Evolutionary conservation across 2,329 filamentous ascomycete genomes (phyloP).

Genomic region (Arachnopeziza araneosa): DNA sequence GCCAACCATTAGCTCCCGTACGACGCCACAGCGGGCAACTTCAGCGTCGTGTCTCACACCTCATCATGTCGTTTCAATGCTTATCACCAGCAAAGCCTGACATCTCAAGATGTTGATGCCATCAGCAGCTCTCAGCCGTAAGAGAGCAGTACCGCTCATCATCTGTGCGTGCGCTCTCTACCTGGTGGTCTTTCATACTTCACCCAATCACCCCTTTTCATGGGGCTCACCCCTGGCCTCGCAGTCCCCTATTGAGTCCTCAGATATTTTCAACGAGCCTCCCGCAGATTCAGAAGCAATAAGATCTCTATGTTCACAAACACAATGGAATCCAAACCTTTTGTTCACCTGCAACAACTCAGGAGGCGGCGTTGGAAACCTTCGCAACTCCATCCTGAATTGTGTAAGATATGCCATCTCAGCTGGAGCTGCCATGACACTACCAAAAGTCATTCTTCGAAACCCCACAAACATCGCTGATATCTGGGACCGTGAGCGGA

Average conservation of each 20-base stretch:
- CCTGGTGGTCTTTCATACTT: neutral
- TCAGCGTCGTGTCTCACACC: neutral
- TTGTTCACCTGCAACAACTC: slow-evolving; percentile 25
- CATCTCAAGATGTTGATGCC: neutral
- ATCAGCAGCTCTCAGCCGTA: neutral
- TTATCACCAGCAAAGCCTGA: neutral
- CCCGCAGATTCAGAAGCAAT: slow-evolving; percentile 21
- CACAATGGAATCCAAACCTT: slow-evolving; percentile 23
- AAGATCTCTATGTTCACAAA: slow-evolving; percentile 17
- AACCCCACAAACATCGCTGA: slow-evolving; percentile 17
- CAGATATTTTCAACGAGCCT: slow-evolving; percentile 19
- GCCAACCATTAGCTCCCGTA: neutral
- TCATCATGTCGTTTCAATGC: neutral
- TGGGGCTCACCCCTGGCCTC: neutral
- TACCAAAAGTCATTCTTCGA: slow-evolving; percentile 19
- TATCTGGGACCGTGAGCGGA: slow-evolving; percentile 14
- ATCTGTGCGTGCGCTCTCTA: neutral
- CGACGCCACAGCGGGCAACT: neutral
- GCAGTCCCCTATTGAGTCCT: neutral
- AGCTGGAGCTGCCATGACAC: slow-evolving; percentile 20
- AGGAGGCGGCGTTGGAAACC: slow-evolving; percentile 26
- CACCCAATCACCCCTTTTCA: neutral
- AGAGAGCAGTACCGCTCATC: neutral
- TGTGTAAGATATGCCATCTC: slow-evolving; percentile 27
- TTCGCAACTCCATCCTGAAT: slow-evolving; percentile 28